Conservation (phyloP, 805 yeast genomes). For the Yarrowia bubula region DNA sequence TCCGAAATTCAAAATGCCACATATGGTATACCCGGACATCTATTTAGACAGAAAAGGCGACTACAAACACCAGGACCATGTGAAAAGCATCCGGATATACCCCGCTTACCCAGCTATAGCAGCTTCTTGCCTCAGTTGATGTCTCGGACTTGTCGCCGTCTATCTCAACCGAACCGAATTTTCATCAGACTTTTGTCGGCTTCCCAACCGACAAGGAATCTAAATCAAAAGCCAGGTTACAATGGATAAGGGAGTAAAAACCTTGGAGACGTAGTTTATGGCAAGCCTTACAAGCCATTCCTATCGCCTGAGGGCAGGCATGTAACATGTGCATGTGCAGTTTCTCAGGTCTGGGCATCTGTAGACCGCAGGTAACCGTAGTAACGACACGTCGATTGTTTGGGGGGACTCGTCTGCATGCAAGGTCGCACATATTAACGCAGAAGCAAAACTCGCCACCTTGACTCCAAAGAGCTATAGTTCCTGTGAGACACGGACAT, state of each 20-base stretch:
- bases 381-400: background rate
- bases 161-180: conserved; percentile 6
- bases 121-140: background rate
- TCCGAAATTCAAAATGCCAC: conserved; percentile 7
- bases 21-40: background rate
- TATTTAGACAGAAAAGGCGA: background rate
- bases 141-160: conserved; percentile 10
- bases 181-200: conserved; percentile 12
- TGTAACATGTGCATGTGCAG: conserved; percentile 6
- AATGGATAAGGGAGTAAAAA: background rate
- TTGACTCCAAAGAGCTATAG: background rate
- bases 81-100: background rate
- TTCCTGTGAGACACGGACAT: background rate
- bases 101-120: background rate
- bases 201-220: background rate
- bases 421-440: background rate
- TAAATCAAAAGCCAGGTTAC: background rate
- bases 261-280: background rate
- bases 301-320: conserved; percentile 20
- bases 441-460: conserved; percentile 8
- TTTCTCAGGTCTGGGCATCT: background rate
- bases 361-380: background rate
- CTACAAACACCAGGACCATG: too few relatives aligned
- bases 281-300: conserved; percentile 1
- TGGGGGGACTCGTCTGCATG: background rate